Evolutionary conservation across 345 rosid genomes (phyloP), one percentile per base, ranked within the genome.

Genomic region (Excoecaria agallocha): DNA sequence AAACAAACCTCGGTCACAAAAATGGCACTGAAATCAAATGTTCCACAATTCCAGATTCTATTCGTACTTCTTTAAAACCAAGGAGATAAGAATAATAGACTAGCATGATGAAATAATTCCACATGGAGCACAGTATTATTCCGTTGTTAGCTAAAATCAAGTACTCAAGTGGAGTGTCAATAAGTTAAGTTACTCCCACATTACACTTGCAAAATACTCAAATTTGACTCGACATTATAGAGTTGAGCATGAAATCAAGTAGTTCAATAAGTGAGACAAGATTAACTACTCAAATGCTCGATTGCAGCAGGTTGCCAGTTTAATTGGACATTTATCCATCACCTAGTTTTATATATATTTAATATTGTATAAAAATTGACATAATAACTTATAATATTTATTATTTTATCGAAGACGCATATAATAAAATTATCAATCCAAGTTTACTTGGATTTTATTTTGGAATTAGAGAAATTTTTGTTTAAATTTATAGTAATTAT

Each of bases 1-100:
- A 81, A 82, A 81, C 50, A 74, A 81, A 79, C 51, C 17, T 63
- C 19, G 65, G 70, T 71, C 68, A 79, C 66, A 50, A 46, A 56
- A 65, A 76, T 15, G 17, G 13, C 19, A 79, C 12, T 52, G 55
- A 51, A 51, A 24, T 8, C 64, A 74, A 13, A 65, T 71, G 59
- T 35, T 48, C 66, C 48, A 62, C 52, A 76, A 68, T 46, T 25
- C 50, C 68, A 38, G 13, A 60, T 37, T 61, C 35, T 51, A 52
- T 67, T n/a, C 15, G 16, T 55, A 54, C 67, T 69, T 69, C 17
- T 46, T 50, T 48, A 35, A 46, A 57, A 38, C 37, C 35, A n/a
- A 37, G 39, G 38, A 12, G 46, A 60, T 56, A 15, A 9, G 37
- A 59, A 39, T 66, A 45, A 12, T 41, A 51, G 50, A 48, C 46